Percentiles rank a stretch among this genome's conserved stretches.
Evolutionary conservation across 495 filamentous ascomycete genomes (phyloP).

Genomic region (Hypomontagnella submonticulosa): DNA sequence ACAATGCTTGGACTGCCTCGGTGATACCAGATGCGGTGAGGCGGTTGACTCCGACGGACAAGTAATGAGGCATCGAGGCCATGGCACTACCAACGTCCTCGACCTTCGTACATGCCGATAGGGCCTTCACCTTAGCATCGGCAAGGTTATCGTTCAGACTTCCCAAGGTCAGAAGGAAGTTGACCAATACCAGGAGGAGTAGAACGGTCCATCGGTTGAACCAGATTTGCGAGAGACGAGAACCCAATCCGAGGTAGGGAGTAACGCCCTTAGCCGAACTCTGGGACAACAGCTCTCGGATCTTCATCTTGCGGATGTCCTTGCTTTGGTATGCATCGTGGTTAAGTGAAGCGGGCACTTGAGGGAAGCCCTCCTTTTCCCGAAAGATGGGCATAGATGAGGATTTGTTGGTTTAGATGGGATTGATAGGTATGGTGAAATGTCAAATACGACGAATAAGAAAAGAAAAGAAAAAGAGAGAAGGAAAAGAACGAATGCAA

Average conservation of each 20-base stretch:
- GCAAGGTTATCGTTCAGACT: conserved; percentile 76
- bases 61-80: conserved; percentile 97
- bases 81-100: conserved; percentile 94
- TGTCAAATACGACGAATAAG: conserved; percentile 5
- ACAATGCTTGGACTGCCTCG: conserved; percentile 78
- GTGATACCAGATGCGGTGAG: conserved; percentile 81
- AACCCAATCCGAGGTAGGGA: conserved; percentile 90
- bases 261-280: conserved; percentile 65
- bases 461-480: conserved; percentile 10
- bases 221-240: conserved; percentile 93
- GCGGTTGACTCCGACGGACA: conserved; percentile 87
- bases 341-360: conserved; percentile 42
- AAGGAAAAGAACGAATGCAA: conserved; percentile 11
- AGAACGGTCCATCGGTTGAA: conserved; percentile 97
- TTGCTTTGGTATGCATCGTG: conserved; percentile 40
- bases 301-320: conserved; percentile 39
- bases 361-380: conserved; percentile 46
- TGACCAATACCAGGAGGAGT: conserved; percentile 82
- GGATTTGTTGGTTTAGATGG: background rate
- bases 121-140: conserved; percentile 80
- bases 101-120: conserved; percentile 89
- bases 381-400: conserved; percentile 34
- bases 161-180: conserved; percentile 77
- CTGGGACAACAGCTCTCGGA: conserved; percentile 39
- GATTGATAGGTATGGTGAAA: background rate